Evolutionary conservation across 176 grass and related monocot species (phyloP).

Genomic region (Avena eriantha): DNA sequence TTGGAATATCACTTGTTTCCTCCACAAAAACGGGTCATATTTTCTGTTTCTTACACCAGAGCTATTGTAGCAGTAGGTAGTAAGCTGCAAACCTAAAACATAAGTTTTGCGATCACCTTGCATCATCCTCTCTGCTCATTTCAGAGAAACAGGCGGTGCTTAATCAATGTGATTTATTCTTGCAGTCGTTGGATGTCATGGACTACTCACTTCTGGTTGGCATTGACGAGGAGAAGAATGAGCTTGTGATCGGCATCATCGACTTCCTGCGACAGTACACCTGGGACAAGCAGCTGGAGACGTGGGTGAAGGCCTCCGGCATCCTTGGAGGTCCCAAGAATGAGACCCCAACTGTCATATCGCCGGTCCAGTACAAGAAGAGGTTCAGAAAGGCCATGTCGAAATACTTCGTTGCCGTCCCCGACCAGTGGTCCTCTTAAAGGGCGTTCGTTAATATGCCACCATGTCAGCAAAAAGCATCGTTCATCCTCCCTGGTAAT

Average conservation of each 20-base stretch:
- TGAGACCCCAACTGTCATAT: constrained; percentile 77
- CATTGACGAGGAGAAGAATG: constrained; percentile 68
- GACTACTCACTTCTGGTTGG: constrained; percentile 89
- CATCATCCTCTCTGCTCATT: constrained; percentile 10
- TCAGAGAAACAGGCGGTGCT: background rate
- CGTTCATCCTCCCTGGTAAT: constrained; percentile 15
- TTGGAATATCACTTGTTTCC: constrained; percentile 5
- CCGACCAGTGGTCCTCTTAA: constrained; percentile 63
- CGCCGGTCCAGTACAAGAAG: constrained; percentile 83
- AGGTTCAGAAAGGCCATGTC: constrained; percentile 98
- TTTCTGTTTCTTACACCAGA: background rate
- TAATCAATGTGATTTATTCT: constrained; percentile 24
- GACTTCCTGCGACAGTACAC: constrained; percentile 94
- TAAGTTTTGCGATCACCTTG: background rate
- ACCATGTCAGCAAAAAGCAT: background rate
- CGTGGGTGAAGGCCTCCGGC: constrained; percentile 91
- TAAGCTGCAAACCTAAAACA: constrained; percentile 23
- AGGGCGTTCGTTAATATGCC: background rate
- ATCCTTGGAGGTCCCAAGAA: constrained; percentile 87
- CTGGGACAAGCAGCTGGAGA: constrained; percentile 97
- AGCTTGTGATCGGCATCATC: constrained; percentile 90
- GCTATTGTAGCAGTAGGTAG: background rate
- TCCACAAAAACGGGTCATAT: background rate
- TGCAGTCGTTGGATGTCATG: constrained; percentile 83
- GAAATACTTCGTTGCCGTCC: constrained; percentile 76